Percentiles rank a stretch among this genome's conserved stretches.
phyloP scores from a whole-genome alignment of 73 alveolate species.

The Blepharisma japonicum region DNA sequence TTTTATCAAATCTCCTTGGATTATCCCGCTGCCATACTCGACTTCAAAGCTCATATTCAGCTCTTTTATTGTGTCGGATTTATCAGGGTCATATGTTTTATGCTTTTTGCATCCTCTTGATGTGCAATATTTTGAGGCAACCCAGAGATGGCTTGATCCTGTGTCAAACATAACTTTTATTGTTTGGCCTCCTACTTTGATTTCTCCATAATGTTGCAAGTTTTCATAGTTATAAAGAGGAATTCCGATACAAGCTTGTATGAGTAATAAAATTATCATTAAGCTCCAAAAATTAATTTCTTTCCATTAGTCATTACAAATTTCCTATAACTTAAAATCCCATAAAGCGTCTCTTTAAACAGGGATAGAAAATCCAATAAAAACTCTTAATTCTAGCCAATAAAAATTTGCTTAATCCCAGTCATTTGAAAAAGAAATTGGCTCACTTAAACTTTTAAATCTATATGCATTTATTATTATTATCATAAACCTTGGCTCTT shows the following conservation, averaged over 20 bases:
- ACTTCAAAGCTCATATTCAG: conserved; percentile 14
- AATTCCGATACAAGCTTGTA: too few relatives aligned
- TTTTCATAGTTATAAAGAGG: background rate
- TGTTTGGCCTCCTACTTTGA: background rate
- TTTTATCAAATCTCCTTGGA: background rate
- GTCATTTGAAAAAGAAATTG: too few relatives aligned
- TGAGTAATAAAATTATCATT: too few relatives aligned
- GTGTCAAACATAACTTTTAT: conserved; percentile 10
- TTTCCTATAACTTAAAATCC: too few relatives aligned
- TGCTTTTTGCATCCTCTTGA: background rate
- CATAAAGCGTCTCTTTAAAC: too few relatives aligned
- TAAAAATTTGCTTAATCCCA: too few relatives aligned
- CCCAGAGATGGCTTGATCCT: conserved; percentile 18
- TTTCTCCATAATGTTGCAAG: conserved; percentile 20
- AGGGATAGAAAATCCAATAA: too few relatives aligned
- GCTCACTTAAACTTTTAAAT: too few relatives aligned
- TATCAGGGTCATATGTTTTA: background rate
- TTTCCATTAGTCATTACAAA: too few relatives aligned
- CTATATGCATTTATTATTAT: too few relatives aligned
- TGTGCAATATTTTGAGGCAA: conserved; percentile 3
- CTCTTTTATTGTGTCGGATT: background rate
- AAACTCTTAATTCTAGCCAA: too few relatives aligned
- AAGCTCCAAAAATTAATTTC: too few relatives aligned
- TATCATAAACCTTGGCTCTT: background rate
- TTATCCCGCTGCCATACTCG: conserved; percentile 13